These are phyloP conservation scores for Striga asiatica DNA, from an alignment of 257 asterid genomes.

Conservation along the genomic window DNA sequence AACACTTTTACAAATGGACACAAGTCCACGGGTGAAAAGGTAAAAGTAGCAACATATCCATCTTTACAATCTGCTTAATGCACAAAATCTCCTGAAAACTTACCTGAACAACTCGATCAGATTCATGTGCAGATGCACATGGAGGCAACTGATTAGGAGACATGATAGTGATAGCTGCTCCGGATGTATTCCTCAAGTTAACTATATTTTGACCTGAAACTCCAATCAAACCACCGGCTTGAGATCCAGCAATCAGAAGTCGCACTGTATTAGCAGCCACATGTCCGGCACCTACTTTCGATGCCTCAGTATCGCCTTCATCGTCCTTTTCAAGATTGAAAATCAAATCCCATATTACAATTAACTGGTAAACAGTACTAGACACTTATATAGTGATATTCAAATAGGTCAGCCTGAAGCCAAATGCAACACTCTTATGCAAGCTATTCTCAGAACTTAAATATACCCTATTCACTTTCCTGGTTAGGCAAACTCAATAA, in stretches of 20 bases:
- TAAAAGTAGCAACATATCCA: neutral
- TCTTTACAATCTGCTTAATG: neutral
- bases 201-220: conserved; percentile 89
- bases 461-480: neutral
- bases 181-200: conserved; percentile 73
- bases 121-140: conserved; percentile 91
- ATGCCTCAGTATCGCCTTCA: conserved; percentile 41
- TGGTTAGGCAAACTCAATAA: neutral
- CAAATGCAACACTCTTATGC: neutral
- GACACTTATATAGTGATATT: neutral
- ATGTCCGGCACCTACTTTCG: conserved; percentile 65
- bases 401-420: neutral
- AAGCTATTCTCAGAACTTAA: neutral
- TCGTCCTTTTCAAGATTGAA: conserved; percentile 48
- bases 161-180: conserved; percentile 71
- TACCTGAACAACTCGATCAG: conserved; percentile 96
- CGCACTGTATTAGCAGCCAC: conserved; percentile 83
- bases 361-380: neutral
- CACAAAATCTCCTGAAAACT: conserved; percentile 10
- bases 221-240: conserved; percentile 95
- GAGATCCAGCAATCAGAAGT: conserved; percentile 85
- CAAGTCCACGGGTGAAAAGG: neutral
- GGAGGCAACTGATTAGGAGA: conserved; percentile 86
- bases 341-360: neutral
- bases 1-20: neutral